Base-by-base conservation (phyloP, 2,329 filamentous ascomycete species). In the Paraphoma sp. region DNA sequence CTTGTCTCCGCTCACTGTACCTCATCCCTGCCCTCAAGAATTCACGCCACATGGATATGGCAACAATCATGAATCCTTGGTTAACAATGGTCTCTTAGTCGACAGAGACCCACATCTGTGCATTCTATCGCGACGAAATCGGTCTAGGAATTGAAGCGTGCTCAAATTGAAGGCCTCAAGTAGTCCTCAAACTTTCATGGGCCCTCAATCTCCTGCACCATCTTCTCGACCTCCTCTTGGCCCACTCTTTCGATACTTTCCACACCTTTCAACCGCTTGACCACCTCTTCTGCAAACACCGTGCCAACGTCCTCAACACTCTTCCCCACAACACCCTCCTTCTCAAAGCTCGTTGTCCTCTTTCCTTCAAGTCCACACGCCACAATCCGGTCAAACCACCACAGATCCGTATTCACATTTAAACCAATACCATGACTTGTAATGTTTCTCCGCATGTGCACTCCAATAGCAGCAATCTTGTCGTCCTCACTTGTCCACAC, bases 401-500 rank as follows among this genome's bases (percentile, higher is more conserved):
- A 76, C 49, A 86, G 51, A 63, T 91, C 86, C 53, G 89, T 86
- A 62, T 80, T 78, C n/a, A 92, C 78, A 81, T 96, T 92, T 73
- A 97, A 74, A 2, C 91, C 93, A 33, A 96, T 83, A 6, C 95
- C 95, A 75, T 96, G 90, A 58, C 89, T 91, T 23, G 89, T 93
- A 38, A 98, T 84, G 76, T 96, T 88, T 45, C 94, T 82, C 12
- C 93, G 82, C 60, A 97, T 84, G 79, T 98, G 93, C n/a, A 99
- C 92, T 0, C 95, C 95, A 42, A 98, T 81, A 0, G 93, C 93
- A 0, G 92, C 92, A 65, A 99, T 93, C 81, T 98, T 99, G 40
- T 76, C 72, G 43, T 76, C 71, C 0, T 65, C 56, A 54, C 64
- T 59, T 47, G 74, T 60, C 93, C 93, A 97, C 14, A 97, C 92